Evolutionary conservation across 1,284 basidiomycete species (phyloP), one percentile per base, ranked within the genome.

Genomic region (Trichosporon sp.): DNA sequence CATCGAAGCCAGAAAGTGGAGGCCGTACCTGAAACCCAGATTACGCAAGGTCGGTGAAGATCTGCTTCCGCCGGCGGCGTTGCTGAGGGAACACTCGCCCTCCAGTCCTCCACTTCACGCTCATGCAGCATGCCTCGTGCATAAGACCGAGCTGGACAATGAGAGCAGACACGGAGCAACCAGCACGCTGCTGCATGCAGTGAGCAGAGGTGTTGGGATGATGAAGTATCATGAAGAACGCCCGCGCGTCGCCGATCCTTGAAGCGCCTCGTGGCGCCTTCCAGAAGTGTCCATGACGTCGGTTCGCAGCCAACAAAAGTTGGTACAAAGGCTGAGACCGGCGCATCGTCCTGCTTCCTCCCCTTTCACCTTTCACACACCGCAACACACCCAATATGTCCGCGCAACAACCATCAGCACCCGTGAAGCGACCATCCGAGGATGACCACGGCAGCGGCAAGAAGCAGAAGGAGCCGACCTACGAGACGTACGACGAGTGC

Each of bases 401-500:
- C 9, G 15, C 56, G 66, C 51, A 13, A 67, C 67, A 65, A 15
- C 70, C 18, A 64, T 64, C 29, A 53, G 60, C 21, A 25, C 70
- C 70, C 18, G 58, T 21, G 15, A 72, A 72, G 70, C 56, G 70
- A 21, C 65, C 63, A 13, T 60, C 53, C 47, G 63, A 67, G 21
- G 64, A 62, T 29, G 68, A 67, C 63, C 25, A 42, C 47, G 69
- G 67, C 23, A 72, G 75, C 21, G 72, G 66, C 23, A 78, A 75
- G 65, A 80, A 80, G 66, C 62, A 65, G 4, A 75, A 77, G 51
- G 80, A 80, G 67, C 73, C 73, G 34, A 80, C 78, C 1, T 82
- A 83, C 71, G 80, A 82, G 56, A 81, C 81, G 11, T 82, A 78
- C 66, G 82, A 83, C 60, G 81, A 82, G 51, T 79, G 80, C n/a